Evolutionary conservation across 2,329 filamentous ascomycete species (phyloP).

Genomic region (Thelonectria discophora): DNA sequence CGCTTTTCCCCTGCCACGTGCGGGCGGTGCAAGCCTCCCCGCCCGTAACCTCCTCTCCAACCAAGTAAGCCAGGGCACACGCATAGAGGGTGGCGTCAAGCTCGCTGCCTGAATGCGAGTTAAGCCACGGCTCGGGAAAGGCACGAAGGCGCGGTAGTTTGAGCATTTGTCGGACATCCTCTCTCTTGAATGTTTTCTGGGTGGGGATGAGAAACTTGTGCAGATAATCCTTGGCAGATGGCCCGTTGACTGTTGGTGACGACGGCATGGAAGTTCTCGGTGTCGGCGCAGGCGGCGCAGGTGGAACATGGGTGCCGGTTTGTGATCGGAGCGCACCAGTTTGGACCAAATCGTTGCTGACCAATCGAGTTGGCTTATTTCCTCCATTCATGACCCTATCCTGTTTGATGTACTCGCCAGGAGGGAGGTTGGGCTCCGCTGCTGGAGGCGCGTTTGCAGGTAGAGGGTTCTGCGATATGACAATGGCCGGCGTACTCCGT

Average conservation of each 20-base stretch:
- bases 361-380: too few species aligned
- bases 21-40: conserved; percentile 30
- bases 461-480: conserved; percentile 42
- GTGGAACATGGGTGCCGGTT: too few species aligned
- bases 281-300: too few species aligned
- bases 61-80: conserved; percentile 45
- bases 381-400: not conserved
- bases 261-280: not conserved
- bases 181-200: conserved; percentile 33
- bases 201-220: conserved; percentile 31
- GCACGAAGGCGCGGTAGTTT: conserved; percentile 35
- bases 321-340: too few species aligned
- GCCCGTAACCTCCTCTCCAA: conserved; percentile 41
- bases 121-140: conserved; percentile 42
- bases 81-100: conserved; percentile 41
- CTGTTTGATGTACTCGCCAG: not conserved
- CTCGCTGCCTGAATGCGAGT: conserved; percentile 28
- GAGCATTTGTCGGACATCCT: conserved; percentile 39
- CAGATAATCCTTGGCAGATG: conserved; percentile 35
- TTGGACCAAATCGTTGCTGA: too few species aligned
- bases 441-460: conserved; percentile 35
- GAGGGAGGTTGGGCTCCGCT: conserved; percentile 27
- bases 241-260: not conserved
- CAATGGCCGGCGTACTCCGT: conserved; percentile 40
- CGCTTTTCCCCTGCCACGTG: conserved; percentile 2